phyloP scores from a whole-genome alignment of 306 rosid species.

The Canavalia gladiata region DNA sequence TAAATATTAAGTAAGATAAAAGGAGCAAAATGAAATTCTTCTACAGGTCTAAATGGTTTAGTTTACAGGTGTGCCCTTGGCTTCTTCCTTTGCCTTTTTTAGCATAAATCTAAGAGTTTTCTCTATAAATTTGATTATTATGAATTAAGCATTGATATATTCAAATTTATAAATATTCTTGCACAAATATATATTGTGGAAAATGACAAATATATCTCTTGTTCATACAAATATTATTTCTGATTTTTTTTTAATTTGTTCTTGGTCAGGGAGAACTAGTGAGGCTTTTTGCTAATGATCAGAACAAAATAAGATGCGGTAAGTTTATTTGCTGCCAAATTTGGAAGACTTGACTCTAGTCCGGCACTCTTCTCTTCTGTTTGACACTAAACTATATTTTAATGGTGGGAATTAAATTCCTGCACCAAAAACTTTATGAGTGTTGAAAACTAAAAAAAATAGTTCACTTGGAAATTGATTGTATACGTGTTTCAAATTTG shows the following conservation, averaged over 20 bases:
- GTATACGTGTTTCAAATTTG: background rate
- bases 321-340: conserved; percentile 51
- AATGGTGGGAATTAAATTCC: conserved; percentile 1
- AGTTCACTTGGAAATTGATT: background rate
- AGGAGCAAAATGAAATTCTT: background rate
- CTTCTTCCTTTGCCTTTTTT: background rate
- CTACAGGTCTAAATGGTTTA: background rate
- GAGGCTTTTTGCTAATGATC: conserved; percentile 89
- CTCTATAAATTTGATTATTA: background rate
- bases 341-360: conserved; percentile 25
- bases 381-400: conserved; percentile 3
- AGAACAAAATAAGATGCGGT: conserved; percentile 93
- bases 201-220: conserved; percentile 9
- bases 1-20: background rate
- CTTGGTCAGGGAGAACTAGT: conserved; percentile 89
- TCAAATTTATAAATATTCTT: background rate
- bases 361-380: background rate
- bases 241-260: conserved; percentile 37
- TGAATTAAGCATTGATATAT: conserved; percentile 1
- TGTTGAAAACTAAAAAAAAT: background rate
- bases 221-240: conserved; percentile 14
- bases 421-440: background rate
- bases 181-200: background rate
- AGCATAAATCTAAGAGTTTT: background rate
- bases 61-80: background rate